phyloP scores from a whole-genome alignment of 2,329 filamentous ascomycete genomes.

The Cryphonectria nitschkei region DNA sequence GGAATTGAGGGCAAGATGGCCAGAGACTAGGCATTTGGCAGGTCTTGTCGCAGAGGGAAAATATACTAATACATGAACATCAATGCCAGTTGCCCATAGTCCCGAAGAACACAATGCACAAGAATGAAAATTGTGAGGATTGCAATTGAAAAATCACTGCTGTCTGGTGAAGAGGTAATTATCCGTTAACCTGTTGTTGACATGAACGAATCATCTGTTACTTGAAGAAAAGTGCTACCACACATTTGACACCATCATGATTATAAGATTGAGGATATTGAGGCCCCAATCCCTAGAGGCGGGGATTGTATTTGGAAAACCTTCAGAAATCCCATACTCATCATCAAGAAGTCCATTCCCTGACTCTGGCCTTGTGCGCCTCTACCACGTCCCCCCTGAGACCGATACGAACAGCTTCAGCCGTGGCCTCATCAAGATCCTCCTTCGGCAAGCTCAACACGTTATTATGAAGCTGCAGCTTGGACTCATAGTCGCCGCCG shows the following conservation, averaged over 20 bases:
- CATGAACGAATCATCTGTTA: too few species aligned
- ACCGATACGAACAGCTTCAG: constrained; percentile 39
- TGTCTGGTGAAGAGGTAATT: too few species aligned
- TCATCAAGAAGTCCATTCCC: neutral
- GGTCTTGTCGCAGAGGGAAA: neutral
- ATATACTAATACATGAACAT: neutral
- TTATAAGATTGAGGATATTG: too few species aligned
- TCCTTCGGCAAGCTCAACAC: constrained; percentile 60
- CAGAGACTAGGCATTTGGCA: neutral
- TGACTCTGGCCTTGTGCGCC: neutral
- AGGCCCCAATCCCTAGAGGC: too few species aligned
- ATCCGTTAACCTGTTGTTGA: too few species aligned
- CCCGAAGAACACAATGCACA: neutral
- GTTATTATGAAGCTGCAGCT: constrained; percentile 49
- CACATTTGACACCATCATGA: too few species aligned
- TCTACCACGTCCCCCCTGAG: neutral
- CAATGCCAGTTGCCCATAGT: too few species aligned
- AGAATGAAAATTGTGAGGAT: neutral
- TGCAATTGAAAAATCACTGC: too few species aligned
- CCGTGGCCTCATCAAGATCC: constrained; percentile 59
- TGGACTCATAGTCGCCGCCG: constrained; percentile 47
- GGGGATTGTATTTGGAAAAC: too few species aligned
- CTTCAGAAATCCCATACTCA: neutral
- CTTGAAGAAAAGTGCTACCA: too few species aligned
- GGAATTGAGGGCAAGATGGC: neutral